These are phyloP conservation scores for Clonostachys chloroleuca DNA, from an alignment of 2,329 filamentous ascomycete species.

Conservation along the genomic window DNA sequence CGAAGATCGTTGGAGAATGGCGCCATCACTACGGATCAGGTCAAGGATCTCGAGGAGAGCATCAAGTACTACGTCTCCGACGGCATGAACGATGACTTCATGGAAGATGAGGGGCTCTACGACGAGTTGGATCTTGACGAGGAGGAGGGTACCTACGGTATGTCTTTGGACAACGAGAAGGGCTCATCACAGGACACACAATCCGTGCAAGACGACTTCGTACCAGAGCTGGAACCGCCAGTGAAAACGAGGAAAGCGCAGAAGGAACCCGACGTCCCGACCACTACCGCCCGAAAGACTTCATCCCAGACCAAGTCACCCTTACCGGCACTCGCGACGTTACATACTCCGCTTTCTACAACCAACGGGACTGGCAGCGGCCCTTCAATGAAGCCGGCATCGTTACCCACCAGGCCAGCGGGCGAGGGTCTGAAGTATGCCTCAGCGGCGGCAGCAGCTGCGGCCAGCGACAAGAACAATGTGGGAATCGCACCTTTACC, in stretches of 20 bases:
- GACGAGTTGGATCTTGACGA: conserved; percentile 90
- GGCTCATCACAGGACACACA: conserved; percentile 94
- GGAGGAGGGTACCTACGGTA: conserved; percentile 83
- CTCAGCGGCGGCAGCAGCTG: conserved; percentile 89
- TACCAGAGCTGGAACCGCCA: conserved; percentile 51
- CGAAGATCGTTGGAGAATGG: conserved; percentile 90
- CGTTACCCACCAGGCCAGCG: conserved; percentile 75
- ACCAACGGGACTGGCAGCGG: conserved; percentile 44
- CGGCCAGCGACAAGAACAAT: conserved; percentile 80
- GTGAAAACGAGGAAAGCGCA: conserved; percentile 52
- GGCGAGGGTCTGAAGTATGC: conserved; percentile 95
- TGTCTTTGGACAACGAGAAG: conserved; percentile 75
- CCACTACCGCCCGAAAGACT: conserved; percentile 60
- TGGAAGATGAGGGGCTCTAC: conserved; percentile 92
- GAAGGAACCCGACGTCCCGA: conserved; percentile 45
- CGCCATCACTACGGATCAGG: conserved; percentile 80
- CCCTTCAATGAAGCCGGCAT: conserved; percentile 85
- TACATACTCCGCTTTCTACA: conserved; percentile 69
- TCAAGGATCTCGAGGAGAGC: conserved; percentile 83
- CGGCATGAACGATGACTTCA: conserved; percentile 82
- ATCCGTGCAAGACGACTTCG: conserved; percentile 79
- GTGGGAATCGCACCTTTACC: conserved; percentile 92
- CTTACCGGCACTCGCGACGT: conserved; percentile 82
- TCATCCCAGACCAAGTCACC: conserved; percentile 92
- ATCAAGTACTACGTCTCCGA: conserved; percentile 95